A percentile compares a stretch with the other conserved stretches of the same genome.
These are phyloP conservation scores for Pneumocystis oryctolagi DNA, from an alignment of 1,139 yeast species.

Conservation along the genomic window DNA sequence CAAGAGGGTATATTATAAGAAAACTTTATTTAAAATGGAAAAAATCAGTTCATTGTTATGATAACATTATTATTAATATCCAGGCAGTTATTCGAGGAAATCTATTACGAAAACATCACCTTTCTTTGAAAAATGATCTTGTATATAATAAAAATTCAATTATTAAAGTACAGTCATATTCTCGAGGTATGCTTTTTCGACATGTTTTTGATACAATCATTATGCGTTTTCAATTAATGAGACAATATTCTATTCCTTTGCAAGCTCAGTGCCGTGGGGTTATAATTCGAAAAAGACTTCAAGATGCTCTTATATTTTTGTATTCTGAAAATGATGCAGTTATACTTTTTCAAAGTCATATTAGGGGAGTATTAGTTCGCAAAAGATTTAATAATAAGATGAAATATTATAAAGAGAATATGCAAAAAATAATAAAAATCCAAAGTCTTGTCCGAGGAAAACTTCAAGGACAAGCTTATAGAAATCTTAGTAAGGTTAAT, in stretches of 20 bases:
- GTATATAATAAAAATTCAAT: not conserved
- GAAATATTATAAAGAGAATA: slow-evolving; percentile 40
- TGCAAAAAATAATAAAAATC: slow-evolving; percentile 46
- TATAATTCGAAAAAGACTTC: slow-evolving; percentile 24
- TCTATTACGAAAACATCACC: not conserved
- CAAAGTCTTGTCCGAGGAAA: slow-evolving; percentile 62
- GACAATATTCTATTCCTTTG: not conserved
- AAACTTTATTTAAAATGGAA: slow-evolving; percentile 22
- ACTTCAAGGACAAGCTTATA: slow-evolving; percentile 59
- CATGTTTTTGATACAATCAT: not conserved
- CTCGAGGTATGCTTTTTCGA: slow-evolving; percentile 1
- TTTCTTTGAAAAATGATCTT: not conserved
- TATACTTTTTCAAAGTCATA: slow-evolving; percentile 33
- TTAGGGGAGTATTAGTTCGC: slow-evolving; percentile 36
- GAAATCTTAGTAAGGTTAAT: slow-evolving; percentile 32
- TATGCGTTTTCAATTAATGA: not conserved
- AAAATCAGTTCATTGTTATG: not conserved
- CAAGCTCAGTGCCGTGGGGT: slow-evolving; percentile 37
- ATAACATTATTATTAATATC: slow-evolving; percentile 1
- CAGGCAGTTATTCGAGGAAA: slow-evolving; percentile 13
- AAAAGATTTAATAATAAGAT: slow-evolving; percentile 29
- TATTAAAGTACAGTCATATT: not conserved
- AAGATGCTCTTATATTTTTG: slow-evolving; percentile 16
- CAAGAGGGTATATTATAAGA: slow-evolving; percentile 39
- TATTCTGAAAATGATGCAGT: slow-evolving; percentile 14